These are phyloP conservation scores for Phytophthora fragariaefolia DNA, from an alignment of 352 stramenopile species.

Conservation along the genomic window DNA sequence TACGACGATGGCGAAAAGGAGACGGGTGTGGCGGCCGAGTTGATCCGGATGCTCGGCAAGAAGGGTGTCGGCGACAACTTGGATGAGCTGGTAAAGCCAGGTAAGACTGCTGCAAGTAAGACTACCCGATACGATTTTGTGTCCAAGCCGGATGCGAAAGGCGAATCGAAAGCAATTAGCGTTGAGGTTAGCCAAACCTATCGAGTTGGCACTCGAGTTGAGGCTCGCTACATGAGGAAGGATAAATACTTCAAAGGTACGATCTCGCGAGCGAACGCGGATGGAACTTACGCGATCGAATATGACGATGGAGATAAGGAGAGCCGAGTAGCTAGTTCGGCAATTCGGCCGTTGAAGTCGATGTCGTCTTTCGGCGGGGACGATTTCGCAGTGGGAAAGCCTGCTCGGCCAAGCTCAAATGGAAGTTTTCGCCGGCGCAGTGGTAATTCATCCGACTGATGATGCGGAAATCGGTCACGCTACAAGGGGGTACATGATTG, in stretches of 20 bases:
- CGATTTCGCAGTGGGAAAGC: constrained; percentile 44
- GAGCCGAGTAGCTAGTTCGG: constrained; percentile 40
- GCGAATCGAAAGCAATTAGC: constrained; percentile 4
- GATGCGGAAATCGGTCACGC: too few species aligned
- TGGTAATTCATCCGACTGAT: constrained; percentile 59
- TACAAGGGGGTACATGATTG: too few species aligned
- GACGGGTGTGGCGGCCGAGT: too few species aligned
- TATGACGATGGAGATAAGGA: constrained; percentile 84
- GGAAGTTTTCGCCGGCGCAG: constrained; percentile 47
- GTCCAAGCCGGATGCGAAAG: constrained; percentile 11
- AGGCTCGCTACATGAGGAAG: constrained; percentile 71
- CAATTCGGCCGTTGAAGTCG: constrained; percentile 45
- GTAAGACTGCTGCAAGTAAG: not conserved
- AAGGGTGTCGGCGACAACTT: too few species aligned
- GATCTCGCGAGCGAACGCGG: constrained; percentile 47
- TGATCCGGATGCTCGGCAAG: too few species aligned
- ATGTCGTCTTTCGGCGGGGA: constrained; percentile 34
- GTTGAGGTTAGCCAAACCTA: constrained; percentile 3
- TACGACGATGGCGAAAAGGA: constrained; percentile 43
- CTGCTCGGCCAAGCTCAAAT: constrained; percentile 36
- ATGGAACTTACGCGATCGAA: constrained; percentile 75
- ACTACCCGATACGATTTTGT: not conserved
- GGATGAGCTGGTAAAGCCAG: constrained; percentile 16
- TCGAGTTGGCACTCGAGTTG: constrained; percentile 40
- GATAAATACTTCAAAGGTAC: constrained; percentile 67